These are phyloP conservation scores for Petunia axillaris DNA, from an alignment of 257 asterid genomes.

Conservation along the genomic window DNA sequence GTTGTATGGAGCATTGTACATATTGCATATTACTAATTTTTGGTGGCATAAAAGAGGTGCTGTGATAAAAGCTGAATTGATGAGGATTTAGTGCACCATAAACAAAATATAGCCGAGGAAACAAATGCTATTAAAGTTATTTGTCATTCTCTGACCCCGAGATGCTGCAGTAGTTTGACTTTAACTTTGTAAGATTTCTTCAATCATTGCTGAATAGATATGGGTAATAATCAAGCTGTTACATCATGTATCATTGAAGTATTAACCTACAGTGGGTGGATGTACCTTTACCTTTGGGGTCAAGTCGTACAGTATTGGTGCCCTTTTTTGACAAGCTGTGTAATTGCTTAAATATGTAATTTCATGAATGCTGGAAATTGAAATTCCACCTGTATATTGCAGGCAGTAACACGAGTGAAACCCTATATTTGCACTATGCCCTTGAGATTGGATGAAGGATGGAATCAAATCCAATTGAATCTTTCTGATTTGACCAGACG, in stretches of 20 bases:
- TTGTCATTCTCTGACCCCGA: neutral
- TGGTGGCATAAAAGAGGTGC: neutral
- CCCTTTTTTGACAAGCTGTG: neutral
- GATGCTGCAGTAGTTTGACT: conserved; percentile 6
- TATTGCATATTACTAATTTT: neutral
- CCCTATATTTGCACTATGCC: conserved; percentile 98
- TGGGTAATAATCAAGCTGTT: neutral
- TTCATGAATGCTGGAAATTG: neutral
- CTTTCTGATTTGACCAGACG: conserved; percentile 86
- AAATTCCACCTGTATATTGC: conserved; percentile 31
- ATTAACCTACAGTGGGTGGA: neutral
- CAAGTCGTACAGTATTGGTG: neutral
- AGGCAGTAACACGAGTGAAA: conserved; percentile 91
- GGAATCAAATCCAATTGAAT: conserved; percentile 95
- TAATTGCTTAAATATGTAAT: neutral
- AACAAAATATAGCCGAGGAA: neutral
- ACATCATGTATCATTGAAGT: neutral
- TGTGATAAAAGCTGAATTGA: neutral
- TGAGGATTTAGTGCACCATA: conserved; percentile 4
- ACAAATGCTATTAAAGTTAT: neutral
- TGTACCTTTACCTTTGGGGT: neutral
- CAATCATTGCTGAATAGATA: neutral
- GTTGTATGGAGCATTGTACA: neutral
- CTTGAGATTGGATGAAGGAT: conserved; percentile 87
- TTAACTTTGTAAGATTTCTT: neutral